These are phyloP conservation scores for Rhodotorula paludigena DNA, from an alignment of 768 basidiomycete species.

Conservation along the genomic window DNA sequence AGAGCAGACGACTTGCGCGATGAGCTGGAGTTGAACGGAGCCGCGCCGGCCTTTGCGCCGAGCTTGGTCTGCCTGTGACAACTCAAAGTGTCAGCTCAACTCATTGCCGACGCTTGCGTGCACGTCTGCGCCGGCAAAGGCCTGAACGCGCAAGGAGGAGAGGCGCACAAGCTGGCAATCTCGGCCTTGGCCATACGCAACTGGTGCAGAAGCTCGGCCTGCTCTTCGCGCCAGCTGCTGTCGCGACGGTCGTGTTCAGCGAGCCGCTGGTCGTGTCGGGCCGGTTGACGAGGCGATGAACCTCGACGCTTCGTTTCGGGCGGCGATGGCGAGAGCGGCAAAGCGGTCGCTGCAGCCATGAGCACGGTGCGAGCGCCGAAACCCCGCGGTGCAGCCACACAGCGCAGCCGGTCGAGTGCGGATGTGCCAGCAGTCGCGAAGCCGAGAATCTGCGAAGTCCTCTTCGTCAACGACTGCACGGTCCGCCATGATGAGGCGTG, in stretches of 20 bases:
- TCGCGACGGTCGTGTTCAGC: neutral
- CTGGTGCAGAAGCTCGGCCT: slow-evolving; percentile 18
- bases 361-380: too few species aligned
- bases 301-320: too few species aligned
- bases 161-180: slow-evolving; percentile 18
- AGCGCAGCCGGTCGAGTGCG: too few species aligned
- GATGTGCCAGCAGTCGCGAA: too few species aligned
- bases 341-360: neutral
- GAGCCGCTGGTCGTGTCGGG: neutral
- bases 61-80: slow-evolving; percentile 27
- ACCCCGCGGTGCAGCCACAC: too few species aligned
- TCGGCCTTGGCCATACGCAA: slow-evolving; percentile 21
- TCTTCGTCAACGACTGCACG: too few species aligned
- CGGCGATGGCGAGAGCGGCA: too few species aligned
- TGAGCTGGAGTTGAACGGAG: slow-evolving; percentile 28
- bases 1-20: slow-evolving; percentile 17
- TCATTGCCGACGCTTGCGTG: too few species aligned
- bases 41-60: slow-evolving; percentile 16
- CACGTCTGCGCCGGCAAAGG: neutral
- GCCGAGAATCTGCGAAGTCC: too few species aligned
- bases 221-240: slow-evolving; percentile 23
- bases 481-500: too few species aligned
- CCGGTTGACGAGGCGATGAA: neutral
- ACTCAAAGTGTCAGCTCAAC: too few species aligned
- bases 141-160: neutral